Base-by-base conservation (phyloP, 2,329 filamentous ascomycete genomes). In the Neofusicoccum ribis region DNA sequence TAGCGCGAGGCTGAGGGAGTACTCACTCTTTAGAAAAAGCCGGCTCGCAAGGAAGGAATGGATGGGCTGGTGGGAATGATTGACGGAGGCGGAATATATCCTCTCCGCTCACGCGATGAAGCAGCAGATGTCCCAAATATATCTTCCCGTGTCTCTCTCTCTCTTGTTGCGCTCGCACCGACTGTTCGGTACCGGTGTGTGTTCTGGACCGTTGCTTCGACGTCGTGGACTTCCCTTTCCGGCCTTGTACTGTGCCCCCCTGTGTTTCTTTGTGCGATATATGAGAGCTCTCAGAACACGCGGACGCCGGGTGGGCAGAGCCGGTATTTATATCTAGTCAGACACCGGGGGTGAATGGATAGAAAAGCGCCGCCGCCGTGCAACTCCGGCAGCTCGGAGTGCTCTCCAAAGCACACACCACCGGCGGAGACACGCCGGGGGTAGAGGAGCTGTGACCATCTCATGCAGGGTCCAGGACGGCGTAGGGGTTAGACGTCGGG, bases 61-160 rank as follows among this genome's bases (percentile, higher is more conserved):
- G 8, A 31, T 9, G 20, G 20, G 20, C 20, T 27, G 47, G 20
- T 31, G 20, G 8, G 20, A 43, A 41, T 14, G 56, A 44, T 44
- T 31, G 37, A 58, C 20, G 12, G 54, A 23, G 20, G 4, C 9
- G 17, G 20, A 27, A 50, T 50, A 50, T 34, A 23, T 23, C 17
- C 46, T 27, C 11, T 50, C 5, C 20, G 8, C 8, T 51, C 27
- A 7, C 17, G 14, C 9, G 56, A 60, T 8, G 41, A 36, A 9
- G 56, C 43, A 47, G 56, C 43, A 20, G 27, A n/a, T n/a, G 54
- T 59, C 12, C 54, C 54, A 36, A 60, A 47, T 60, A 60, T 60
- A 60, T 52, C 31, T 37, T 31, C 50, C 23, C 3, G 51, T 39
- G 36, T 46, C 54, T 58, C 27, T 27, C 44, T 27, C 44, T 1